Evolutionary conservation across 1,284 basidiomycete species (phyloP), one percentile per base, ranked within the genome.

Genomic region (Microbotryomycetes sp.): DNA sequence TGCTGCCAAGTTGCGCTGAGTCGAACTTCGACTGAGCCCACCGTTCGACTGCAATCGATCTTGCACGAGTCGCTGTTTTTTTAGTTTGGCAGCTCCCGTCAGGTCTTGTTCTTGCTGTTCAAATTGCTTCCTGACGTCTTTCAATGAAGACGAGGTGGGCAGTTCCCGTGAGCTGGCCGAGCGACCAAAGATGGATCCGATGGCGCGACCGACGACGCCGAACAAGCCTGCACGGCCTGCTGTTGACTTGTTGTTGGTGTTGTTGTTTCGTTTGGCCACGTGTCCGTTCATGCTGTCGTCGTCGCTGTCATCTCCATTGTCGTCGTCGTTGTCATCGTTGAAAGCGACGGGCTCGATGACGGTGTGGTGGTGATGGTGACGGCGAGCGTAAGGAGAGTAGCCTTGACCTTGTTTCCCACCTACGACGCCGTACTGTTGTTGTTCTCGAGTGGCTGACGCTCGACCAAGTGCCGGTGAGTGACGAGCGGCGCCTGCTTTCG

Each of bases 321-420:
- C 31, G 12, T 6, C 54, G 16, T 42, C 19, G 2, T 42, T 25
- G 6, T 19, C 32, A 5, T 49, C 28, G 2, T 42, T 50, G 0
- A 53, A 36, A 4, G 60, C 60, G 3, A 32, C 26, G 3, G 49
- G 49, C 15, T 32, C 5, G 59, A 14, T n/a, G 36, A 59, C 7
- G 60, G 36, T 12, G 36, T 42, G 36, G 12, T 9, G 36, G 12
- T 9, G 36, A 19, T 19, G 36, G 12, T 42, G 36, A 9, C 64
- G 26, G 12, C 66, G 47, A 3, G 64, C 67, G 52, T 68, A 68
- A 1, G 67, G 67, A 1, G 62, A 64, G 49, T 62, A 68, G 1
- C 67, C 64, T 4, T 59, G 64, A 1, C 67, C 67, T 0, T 30
- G 5, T 12, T 58, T 51, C 0, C 62, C 62, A 14, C 67, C 64